phyloP scores from a whole-genome alignment of 345 rosid species.

The Salix arbutifolia region DNA sequence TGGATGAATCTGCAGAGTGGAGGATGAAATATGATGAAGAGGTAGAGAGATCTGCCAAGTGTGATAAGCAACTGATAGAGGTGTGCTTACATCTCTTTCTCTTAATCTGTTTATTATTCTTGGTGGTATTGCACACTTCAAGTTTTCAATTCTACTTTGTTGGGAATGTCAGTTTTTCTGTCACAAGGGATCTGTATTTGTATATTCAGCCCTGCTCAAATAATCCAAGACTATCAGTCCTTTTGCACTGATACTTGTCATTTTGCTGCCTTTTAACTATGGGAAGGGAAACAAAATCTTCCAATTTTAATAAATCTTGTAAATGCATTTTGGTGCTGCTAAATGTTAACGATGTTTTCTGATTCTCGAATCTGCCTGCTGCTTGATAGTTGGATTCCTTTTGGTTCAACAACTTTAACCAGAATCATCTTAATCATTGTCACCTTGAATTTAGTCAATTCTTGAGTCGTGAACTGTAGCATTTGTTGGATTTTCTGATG shows the following conservation, averaged over 20 bases:
- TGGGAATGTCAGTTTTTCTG: neutral
- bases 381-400: neutral
- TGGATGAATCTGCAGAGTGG: constrained; percentile 98
- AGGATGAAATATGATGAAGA: constrained; percentile 66
- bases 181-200: neutral
- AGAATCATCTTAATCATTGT: neutral
- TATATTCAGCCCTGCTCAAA: neutral
- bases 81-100: constrained; percentile 21
- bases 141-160: neutral
- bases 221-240: neutral
- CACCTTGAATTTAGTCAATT: neutral
- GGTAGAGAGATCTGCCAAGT: constrained; percentile 53
- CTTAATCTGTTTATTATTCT: neutral
- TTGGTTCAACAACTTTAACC: neutral
- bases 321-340: neutral
- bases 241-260: neutral
- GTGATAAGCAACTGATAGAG: constrained; percentile 55
- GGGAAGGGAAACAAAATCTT: neutral
- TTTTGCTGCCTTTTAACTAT: neutral
- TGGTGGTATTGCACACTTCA: neutral
- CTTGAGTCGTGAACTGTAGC: neutral
- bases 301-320: neutral
- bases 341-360: neutral
- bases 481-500: neutral
- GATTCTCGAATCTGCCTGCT: neutral